Evolutionary conservation across 2,329 filamentous ascomycete species (phyloP).

Genomic region (Calonectria ilicicola): DNA sequence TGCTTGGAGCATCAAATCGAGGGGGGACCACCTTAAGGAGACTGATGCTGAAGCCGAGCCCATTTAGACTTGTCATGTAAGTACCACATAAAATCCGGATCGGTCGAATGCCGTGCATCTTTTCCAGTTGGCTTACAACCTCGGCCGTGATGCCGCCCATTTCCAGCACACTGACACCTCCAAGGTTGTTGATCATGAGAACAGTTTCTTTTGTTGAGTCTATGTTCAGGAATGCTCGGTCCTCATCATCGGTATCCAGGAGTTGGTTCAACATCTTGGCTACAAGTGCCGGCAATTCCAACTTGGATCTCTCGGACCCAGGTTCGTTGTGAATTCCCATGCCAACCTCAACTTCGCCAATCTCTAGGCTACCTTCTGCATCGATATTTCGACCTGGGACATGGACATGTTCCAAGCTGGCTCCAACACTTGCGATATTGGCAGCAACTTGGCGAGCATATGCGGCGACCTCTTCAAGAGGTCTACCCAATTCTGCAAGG

Average conservation of each 20-base stretch:
- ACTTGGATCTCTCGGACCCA: conserved; percentile 64
- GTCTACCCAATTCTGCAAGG: conserved; percentile 77
- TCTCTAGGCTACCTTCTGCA: conserved; percentile 67
- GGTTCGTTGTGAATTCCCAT: conserved; percentile 85
- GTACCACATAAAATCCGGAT: conserved; percentile 76
- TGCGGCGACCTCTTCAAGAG: conserved; percentile 77
- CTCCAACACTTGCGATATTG: conserved; percentile 87
- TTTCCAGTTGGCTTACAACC: conserved; percentile 72
- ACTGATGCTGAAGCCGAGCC: conserved; percentile 79
- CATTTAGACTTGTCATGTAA: conserved; percentile 84
- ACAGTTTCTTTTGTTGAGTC: conserved; percentile 72
- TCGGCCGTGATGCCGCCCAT: conserved; percentile 78
- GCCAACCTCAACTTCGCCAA: conserved; percentile 72
- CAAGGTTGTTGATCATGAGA: conserved; percentile 80
- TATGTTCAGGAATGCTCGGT: conserved; percentile 77
- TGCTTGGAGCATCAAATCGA: conserved; percentile 68
- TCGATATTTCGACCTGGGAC: conserved; percentile 80
- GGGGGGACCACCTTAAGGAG: conserved; percentile 73
- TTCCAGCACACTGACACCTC: conserved; percentile 79
- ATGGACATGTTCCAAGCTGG: conserved; percentile 91
- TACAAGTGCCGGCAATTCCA: conserved; percentile 67
- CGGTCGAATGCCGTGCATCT: conserved; percentile 69
- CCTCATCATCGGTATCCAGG: conserved; percentile 73
- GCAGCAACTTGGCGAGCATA: conserved; percentile 78
- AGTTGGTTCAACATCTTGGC: conserved; percentile 77